A percentile compares a stretch with the other conserved stretches of the same genome.
phyloP scores from a whole-genome alignment of 257 asterid genomes.

The Solanum rostratum region DNA sequence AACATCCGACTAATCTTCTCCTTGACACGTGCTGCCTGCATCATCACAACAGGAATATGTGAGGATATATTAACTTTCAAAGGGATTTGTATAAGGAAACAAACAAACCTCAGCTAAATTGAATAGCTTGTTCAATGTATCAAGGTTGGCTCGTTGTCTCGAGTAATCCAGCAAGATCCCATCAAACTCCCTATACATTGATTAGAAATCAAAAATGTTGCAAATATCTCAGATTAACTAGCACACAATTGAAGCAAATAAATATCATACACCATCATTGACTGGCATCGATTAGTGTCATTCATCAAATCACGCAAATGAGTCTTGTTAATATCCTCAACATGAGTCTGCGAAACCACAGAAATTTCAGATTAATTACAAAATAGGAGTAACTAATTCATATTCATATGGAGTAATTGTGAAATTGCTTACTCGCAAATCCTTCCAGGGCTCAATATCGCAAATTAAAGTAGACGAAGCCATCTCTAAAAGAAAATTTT shows the following conservation, averaged over 20 bases:
- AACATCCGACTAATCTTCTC: conserved; percentile 80
- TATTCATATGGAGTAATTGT: background rate
- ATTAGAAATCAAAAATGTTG: background rate
- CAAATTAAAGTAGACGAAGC: conserved; percentile 57
- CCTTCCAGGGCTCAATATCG: conserved; percentile 74
- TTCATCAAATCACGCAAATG: conserved; percentile 85
- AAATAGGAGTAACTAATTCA: background rate
- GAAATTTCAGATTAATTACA: background rate
- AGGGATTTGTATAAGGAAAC: conserved; percentile 1
- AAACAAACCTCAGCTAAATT: conserved; percentile 83
- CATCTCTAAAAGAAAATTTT: conserved; percentile 23
- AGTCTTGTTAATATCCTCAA: conserved; percentile 63
- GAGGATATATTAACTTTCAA: background rate
- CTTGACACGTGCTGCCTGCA: conserved; percentile 76
- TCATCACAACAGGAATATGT: conserved; percentile 11
- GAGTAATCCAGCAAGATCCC: conserved; percentile 79
- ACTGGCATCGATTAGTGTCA: conserved; percentile 61
- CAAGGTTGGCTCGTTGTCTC: conserved; percentile 69
- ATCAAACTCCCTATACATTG: conserved; percentile 54
- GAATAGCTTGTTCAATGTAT: conserved; percentile 59
- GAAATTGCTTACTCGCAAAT: conserved; percentile 44
- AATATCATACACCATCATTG: conserved; percentile 72
- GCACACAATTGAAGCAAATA: background rate
- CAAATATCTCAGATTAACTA: background rate
- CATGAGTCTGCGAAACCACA: conserved; percentile 49